Conservation (phyloP, 176 grass and related monocot species). For the Juncus inflexus region DNA sequence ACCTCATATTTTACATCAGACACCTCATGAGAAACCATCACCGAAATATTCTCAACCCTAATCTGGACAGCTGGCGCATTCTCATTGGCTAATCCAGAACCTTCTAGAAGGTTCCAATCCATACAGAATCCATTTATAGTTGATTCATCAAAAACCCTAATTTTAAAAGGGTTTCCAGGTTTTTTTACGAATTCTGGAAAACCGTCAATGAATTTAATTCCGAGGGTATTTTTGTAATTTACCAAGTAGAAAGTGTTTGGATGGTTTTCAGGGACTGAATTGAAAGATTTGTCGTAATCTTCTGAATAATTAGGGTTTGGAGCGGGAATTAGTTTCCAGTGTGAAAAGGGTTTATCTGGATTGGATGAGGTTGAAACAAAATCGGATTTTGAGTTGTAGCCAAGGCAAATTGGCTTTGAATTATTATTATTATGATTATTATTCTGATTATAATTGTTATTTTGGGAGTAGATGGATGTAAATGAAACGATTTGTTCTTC, state of each 20-base stretch:
- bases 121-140: conserved; percentile 22
- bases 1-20: conserved; percentile 50
- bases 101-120: conserved; percentile 26
- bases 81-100: conserved; percentile 32
- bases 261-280: conserved; percentile 29
- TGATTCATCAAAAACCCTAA: conserved; percentile 54
- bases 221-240: conserved; percentile 67
- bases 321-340: conserved; percentile 51
- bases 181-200: conserved; percentile 74
- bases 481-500: conserved; percentile 57
- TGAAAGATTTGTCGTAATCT: conserved; percentile 47
- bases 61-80: conserved; percentile 53
- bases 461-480: conserved; percentile 43
- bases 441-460: conserved; percentile 26
- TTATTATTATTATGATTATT: no score
- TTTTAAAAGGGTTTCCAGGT: conserved; percentile 72
- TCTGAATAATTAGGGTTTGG: conserved; percentile 38
- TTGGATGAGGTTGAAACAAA: conserved; percentile 53
- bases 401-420: conserved; percentile 53
- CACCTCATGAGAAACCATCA: conserved; percentile 68
- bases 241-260: conserved; percentile 52
- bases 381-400: conserved; percentile 59
- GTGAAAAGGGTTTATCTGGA: conserved; percentile 43
- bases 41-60: conserved; percentile 47
- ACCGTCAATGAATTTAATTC: conserved; percentile 69